Conservation (phyloP, 2,329 filamentous ascomycete genomes). For the Penicillium sp. region DNA sequence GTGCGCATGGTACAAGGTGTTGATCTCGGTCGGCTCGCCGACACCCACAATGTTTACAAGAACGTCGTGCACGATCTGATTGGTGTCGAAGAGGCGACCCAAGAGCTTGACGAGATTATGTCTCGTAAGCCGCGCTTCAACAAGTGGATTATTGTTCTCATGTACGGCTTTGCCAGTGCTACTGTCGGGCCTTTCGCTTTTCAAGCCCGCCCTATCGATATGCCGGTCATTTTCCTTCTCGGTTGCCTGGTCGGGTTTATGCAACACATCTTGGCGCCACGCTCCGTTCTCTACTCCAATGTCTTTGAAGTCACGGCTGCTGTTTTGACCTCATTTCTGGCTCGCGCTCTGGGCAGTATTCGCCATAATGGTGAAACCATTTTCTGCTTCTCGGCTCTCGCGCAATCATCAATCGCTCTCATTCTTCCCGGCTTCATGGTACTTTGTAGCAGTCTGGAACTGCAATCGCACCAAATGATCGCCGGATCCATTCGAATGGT, state of each 20-base stretch:
- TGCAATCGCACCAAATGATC: conserved; percentile 68
- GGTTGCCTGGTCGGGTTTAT: conserved; percentile 72
- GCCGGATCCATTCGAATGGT: conserved; percentile 74
- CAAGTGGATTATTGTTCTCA: conserved; percentile 56
- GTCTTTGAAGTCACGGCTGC: conserved; percentile 66
- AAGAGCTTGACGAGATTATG: conserved; percentile 55
- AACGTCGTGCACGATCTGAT: conserved; percentile 51
- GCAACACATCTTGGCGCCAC: conserved; percentile 72
- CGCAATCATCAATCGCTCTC: conserved; percentile 70
- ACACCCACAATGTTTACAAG: conserved; percentile 50
- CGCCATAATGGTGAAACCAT: conserved; percentile 35
- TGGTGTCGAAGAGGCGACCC: conserved; percentile 47
- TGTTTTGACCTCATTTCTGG: conserved; percentile 66
- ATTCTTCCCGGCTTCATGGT: conserved; percentile 70
- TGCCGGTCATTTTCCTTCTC: conserved; percentile 74
- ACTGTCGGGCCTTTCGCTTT: conserved; percentile 81
- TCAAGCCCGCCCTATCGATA: conserved; percentile 71
- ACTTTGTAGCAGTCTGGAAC: conserved; percentile 61
- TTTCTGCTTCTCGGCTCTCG: conserved; percentile 71
- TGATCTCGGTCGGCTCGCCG: conserved; percentile 46
- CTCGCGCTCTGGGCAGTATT: conserved; percentile 68
- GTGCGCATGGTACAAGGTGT: conserved; percentile 45
- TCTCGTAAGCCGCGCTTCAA: conserved; percentile 56
- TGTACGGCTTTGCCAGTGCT: conserved; percentile 75
- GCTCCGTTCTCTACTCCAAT: conserved; percentile 66